Conservation (phyloP, 1,284 basidiomycete species). For the Clitocybe nebularis region DNA sequence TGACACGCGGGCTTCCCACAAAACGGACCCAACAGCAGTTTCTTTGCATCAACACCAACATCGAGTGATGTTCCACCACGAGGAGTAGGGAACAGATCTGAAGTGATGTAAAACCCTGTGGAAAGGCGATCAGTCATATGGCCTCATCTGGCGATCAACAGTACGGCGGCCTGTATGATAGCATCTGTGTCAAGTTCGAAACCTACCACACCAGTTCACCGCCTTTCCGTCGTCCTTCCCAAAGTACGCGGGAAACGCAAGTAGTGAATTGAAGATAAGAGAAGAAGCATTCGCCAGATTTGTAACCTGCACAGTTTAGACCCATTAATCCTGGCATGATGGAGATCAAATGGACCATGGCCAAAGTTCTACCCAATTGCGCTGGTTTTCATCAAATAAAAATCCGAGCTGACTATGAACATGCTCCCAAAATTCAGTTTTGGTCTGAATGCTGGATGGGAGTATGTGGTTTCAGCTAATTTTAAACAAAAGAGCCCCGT, state of each 20-base stretch:
- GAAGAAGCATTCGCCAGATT: slow-evolving; percentile 83
- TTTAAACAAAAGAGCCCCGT: background rate
- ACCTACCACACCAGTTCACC: slow-evolving; percentile 88
- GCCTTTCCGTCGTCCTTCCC: slow-evolving; percentile 55
- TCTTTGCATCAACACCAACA: slow-evolving; percentile 18
- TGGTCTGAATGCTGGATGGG: slow-evolving; percentile 50
- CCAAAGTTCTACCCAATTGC: slow-evolving; percentile 61
- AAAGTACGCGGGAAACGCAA: slow-evolving; percentile 63
- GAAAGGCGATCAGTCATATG: background rate
- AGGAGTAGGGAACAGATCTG: slow-evolving; percentile 57
- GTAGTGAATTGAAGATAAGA: slow-evolving; percentile 73
- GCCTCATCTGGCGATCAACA: background rate
- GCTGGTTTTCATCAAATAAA: slow-evolving; percentile 65
- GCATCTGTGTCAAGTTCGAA: background rate
- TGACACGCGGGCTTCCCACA: slow-evolving; percentile 88
- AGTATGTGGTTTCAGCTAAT: slow-evolving; percentile 4
- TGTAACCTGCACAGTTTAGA: slow-evolving; percentile 52
- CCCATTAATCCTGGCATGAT: background rate
- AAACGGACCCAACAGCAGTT: slow-evolving; percentile 78
- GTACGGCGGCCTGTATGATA: background rate
- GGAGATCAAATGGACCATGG: background rate
- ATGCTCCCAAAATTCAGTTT: slow-evolving; percentile 75
- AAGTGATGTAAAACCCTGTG: slow-evolving; percentile 79
- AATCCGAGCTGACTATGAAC: slow-evolving; percentile 58
- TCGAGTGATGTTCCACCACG: slow-evolving; percentile 17